Conservation (phyloP, 73 alveolate species). For the Paramecium pentaurelia region DNA sequence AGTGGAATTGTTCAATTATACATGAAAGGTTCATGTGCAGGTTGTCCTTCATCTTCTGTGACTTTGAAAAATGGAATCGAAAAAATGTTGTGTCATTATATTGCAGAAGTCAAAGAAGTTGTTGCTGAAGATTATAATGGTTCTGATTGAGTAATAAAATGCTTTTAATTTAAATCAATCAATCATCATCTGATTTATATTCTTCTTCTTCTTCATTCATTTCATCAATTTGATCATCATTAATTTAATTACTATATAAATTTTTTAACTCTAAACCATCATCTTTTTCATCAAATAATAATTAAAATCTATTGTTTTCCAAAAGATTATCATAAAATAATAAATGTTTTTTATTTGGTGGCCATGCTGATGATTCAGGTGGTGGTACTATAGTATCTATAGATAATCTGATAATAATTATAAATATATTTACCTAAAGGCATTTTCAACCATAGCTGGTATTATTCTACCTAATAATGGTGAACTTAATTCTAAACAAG, state of each 20-base stretch:
- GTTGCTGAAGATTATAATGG: slow-evolving; percentile 68
- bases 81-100: slow-evolving; percentile 82
- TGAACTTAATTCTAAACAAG: slow-evolving; percentile 69
- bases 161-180: not conserved
- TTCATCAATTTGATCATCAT: slow-evolving; percentile 46
- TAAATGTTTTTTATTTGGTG: slow-evolving; percentile 51
- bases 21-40: slow-evolving; percentile 93
- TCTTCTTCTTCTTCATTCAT: slow-evolving; percentile 63
- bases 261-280: slow-evolving; percentile 62
- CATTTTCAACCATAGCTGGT: slow-evolving; percentile 72
- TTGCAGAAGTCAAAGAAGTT: slow-evolving; percentile 78
- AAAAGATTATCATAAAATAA: slow-evolving; percentile 57
- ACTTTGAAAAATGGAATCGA: slow-evolving; percentile 87
- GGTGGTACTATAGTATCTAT: slow-evolving; percentile 71
- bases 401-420: slow-evolving; percentile 45
- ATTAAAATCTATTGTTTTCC: slow-evolving; percentile 63
- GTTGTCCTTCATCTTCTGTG: slow-evolving; percentile 84
- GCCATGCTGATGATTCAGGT: slow-evolving; percentile 49
- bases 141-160: slow-evolving; percentile 14
- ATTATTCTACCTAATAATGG: slow-evolving; percentile 70
- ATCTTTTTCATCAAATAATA: slow-evolving; percentile 65
- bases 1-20: slow-evolving; percentile 71
- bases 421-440: not conserved
- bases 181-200: slow-evolving; percentile 54
- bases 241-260: not conserved